Base-by-base conservation (phyloP, 1,284 basidiomycete species). In the Apiotrichum laibachii region DNA sequence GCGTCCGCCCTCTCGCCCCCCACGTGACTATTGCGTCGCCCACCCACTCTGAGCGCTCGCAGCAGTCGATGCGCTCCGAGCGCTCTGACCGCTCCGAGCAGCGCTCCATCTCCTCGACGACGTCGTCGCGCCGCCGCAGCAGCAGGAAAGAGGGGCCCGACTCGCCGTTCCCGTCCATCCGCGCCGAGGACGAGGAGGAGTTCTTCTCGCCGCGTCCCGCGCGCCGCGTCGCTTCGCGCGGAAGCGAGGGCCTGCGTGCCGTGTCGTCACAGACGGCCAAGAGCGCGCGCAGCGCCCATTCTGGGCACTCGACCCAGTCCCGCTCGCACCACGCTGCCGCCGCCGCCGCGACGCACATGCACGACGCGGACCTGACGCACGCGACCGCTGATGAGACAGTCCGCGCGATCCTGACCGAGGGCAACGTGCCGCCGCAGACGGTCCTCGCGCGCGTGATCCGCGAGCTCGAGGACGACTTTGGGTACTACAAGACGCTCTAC, bases 401-500 rank as follows among this genome's bases (percentile, higher is more conserved):
- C 60, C 83, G 83, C 66, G 81, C 82, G 8, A 82, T 82, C 55
- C 81, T 68, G 7, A 83, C 83, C 62, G 82, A 81, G 7, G 78
- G 80, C 1, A 62, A 76, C 79, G 31, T 89, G 2, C 90, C 90
- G 1, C 88, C 90, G 19, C 90, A 92, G 76, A 92, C 90, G 0
- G 85, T 92, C 5, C 82, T 93, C 8, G 82, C 85, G 33, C 82
- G 88, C 16, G 89, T 93, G 31, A 80, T 93, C 44, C 72, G 86
- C 57, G 91, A 93, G 77, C 81, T 94, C 13, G 91, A 94, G 72
- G 90, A 91, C 67, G 92, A 94, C 72, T 93, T 92, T 71, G 84
- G 84, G 21, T 91, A 93, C 79, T 92, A 90, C 75, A 92, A 90
- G 77, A 94, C 91, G 62, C 86, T 95, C 57, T 96, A 94, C 67